Percentiles rank a stretch among this genome's conserved stretches.
Evolutionary conservation across 148 eudicot species (phyloP).

Genomic region (Camellia lanceoleosa): DNA sequence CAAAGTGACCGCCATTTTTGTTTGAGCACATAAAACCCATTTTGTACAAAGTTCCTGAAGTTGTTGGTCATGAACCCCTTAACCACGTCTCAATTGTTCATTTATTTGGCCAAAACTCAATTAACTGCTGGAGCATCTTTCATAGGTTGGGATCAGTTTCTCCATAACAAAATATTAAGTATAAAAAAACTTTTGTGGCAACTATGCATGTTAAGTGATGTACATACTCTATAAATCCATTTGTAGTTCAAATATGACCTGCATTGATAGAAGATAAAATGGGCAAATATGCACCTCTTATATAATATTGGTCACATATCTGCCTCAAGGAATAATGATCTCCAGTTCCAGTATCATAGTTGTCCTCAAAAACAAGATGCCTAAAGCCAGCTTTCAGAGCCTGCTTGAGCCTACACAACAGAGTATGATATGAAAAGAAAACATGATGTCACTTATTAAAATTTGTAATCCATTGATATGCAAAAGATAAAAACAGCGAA

Average conservation of each 20-base stretch:
- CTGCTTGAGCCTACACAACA: slow-evolving; percentile 70
- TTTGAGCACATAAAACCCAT: no score
- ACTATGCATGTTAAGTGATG: neutral
- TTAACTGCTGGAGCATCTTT: neutral
- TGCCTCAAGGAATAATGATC: slow-evolving; percentile 98
- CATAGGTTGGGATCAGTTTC: neutral
- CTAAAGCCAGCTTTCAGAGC: slow-evolving; percentile 91
- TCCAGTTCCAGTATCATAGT: slow-evolving; percentile 97
- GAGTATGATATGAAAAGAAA: neutral
- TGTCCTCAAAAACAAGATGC: slow-evolving; percentile 96
- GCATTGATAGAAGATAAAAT: neutral
- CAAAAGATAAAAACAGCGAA: neutral
- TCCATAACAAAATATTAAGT: no score
- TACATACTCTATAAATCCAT: neutral
- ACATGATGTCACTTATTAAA: neutral
- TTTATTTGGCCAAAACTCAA: no score
- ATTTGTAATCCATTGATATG: neutral
- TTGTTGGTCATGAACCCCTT: no score
- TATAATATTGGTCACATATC: slow-evolving; percentile 92
- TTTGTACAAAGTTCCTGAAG: no score
- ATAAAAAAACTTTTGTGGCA: neutral
- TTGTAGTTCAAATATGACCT: neutral
- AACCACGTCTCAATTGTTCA: no score
- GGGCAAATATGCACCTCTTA: slow-evolving; percentile 56
- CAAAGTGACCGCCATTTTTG: no score